Evolutionary conservation across 331 rosid species (phyloP), one percentile per base, ranked within the genome.

Genomic region (Rhamnella rubrinervis): DNA sequence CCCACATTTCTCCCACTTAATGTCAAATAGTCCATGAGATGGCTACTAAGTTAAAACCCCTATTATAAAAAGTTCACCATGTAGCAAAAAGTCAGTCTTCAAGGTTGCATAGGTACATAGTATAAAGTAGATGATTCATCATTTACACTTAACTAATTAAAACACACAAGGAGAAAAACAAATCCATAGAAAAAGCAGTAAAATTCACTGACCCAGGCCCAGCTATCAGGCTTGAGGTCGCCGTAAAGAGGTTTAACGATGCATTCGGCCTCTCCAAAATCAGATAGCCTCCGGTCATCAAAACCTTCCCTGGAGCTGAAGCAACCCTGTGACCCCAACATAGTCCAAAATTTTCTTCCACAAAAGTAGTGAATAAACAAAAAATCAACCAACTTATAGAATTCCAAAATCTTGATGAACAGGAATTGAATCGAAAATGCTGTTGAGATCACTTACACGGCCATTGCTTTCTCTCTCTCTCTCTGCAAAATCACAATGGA

Each of bases 221-320:
- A 89, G 73, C 74, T 65, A 66, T 85, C 84, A 13, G 95, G 81
- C 75, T 59, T 83, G 77, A 80, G 60, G 52, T 82, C 70, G n/a
- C 72, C 76, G 21, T 81, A 65, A 61, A 91, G 67, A 3, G 98
- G 97, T 61, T 89, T 85, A 38, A 91, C 84, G 61, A 91, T 85
- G 97, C 82, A 67, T 85, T 91, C 19, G 97, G 97, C 75, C 95
- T 83, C 80, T 93, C 98, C 58, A 93, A 61, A 61, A 93, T 80
- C 41, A 93, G 92, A 73, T 91, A 93, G 25, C 97, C 98, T 7
- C 98, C 98, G 0, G 91, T 85, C 76, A 93, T 77, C 72, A 93
- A 68, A 61, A 93, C 98, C 80, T 93, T 93, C 61, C 97, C 98
- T 10, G 98, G 96, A 80, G 98, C 95, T 51, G 98, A 93, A 77